Conservation (phyloP, 1,284 basidiomycete species). For the Leccinum griseonigrum region DNA sequence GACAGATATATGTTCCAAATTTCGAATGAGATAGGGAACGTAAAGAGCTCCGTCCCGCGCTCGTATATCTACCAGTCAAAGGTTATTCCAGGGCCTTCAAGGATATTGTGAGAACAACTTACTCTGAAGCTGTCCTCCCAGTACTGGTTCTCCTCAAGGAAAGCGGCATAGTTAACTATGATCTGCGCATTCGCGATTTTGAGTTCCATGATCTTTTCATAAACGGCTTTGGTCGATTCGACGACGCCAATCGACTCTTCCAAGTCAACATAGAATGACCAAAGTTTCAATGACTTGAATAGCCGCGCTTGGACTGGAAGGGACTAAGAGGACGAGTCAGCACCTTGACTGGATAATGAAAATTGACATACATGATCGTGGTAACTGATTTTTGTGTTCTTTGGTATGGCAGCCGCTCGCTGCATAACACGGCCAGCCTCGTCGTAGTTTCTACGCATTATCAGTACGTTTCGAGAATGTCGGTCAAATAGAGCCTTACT, state of each 20-base stretch:
- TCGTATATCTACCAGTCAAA: slow-evolving; percentile 75
- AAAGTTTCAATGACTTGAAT: slow-evolving; percentile 97
- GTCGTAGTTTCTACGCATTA: slow-evolving; percentile 79
- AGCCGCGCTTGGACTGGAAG: slow-evolving; percentile 86
- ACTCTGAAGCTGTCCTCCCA: slow-evolving; percentile 99
- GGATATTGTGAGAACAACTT: slow-evolving; percentile 36
- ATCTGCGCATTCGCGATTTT: slow-evolving; percentile 99
- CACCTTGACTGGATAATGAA: neutral
- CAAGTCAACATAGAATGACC: slow-evolving; percentile 98
- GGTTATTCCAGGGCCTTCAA: slow-evolving; percentile 1
- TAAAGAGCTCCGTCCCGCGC: slow-evolving; percentile 95
- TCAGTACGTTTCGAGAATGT: slow-evolving; percentile 10
- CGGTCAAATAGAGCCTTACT: slow-evolving; percentile 52
- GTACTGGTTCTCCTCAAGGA: slow-evolving; percentile 97
- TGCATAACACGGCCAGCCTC: slow-evolving; percentile 95
- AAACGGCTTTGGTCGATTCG: slow-evolving; percentile 89
- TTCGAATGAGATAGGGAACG: slow-evolving; percentile 97
- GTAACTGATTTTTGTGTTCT: slow-evolving; percentile 89
- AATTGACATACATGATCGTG: slow-evolving; percentile 82
- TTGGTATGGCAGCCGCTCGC: slow-evolving; percentile 87
- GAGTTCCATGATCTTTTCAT: slow-evolving; percentile 96
- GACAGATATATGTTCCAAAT: slow-evolving; percentile 99
- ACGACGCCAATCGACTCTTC: slow-evolving; percentile 96
- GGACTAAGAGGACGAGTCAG: slow-evolving; percentile 44
- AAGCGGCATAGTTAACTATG: slow-evolving; percentile 96